Evolutionary conservation across 2,329 filamentous ascomycete genomes (phyloP).

Genomic region (Furcasterigmium furcatum): DNA sequence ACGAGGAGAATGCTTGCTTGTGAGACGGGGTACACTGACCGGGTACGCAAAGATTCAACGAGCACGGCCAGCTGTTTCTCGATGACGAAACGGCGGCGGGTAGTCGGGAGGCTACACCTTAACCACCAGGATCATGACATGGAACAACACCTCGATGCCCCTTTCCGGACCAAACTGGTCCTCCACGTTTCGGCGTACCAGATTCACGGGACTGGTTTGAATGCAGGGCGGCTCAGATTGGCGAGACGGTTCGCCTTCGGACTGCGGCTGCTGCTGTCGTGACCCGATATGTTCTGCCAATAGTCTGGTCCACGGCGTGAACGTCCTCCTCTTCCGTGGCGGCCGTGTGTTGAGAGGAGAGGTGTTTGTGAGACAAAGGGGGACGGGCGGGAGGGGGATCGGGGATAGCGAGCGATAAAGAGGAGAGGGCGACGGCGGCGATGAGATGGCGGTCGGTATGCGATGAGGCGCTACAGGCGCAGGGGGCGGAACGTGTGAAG

Average conservation of each 20-base stretch:
- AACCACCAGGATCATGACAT: conserved; percentile 32
- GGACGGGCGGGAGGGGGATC: conserved; percentile 4
- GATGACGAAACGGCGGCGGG: conserved; percentile 13
- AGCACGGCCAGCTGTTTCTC: conserved; percentile 11
- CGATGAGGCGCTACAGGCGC: conserved; percentile 19
- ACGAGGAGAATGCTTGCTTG: conserved; percentile 16
- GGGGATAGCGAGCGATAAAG: conserved; percentile 2
- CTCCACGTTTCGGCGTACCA: conserved; percentile 14
- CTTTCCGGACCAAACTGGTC: conserved; percentile 21
- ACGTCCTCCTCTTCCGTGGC: background rate
- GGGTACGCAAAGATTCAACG: conserved; percentile 16
- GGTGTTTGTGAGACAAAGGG: conserved; percentile 7
- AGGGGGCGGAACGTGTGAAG: conserved; percentile 19
- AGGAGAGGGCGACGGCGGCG: conserved; percentile 5
- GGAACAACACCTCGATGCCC: conserved; percentile 24
- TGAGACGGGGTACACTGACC: conserved; percentile 37
- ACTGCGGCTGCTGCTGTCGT: conserved; percentile 7
- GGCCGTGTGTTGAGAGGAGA: conserved; percentile 6
- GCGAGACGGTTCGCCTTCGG: conserved; percentile 2
- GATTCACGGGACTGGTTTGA: conserved; percentile 7
- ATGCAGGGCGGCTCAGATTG: conserved; percentile 1
- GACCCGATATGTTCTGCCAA: conserved; percentile 4
- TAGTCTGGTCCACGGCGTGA: conserved; percentile 6
- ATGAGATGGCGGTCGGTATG: background rate
- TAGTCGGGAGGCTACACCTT: conserved; percentile 25